Evolutionary conservation across 106 monocot species (phyloP).

Genomic region (Gastrodia elata): DNA sequence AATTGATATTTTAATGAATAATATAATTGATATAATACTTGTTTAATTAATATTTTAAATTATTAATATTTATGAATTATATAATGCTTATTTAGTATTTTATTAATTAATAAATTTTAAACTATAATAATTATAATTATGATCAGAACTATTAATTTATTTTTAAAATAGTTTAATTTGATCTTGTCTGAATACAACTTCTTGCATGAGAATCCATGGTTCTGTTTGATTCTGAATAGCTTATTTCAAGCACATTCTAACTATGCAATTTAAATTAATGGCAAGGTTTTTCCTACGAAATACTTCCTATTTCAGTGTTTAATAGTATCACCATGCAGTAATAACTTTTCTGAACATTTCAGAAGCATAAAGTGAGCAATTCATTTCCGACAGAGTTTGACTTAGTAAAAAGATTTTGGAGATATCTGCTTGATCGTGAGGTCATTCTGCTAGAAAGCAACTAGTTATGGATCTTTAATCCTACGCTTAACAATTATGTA

Average conservation of each 20-base stretch:
- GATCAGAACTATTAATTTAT: no score
- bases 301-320: background rate
- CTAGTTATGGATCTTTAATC: background rate
- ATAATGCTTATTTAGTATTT: no score
- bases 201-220: background rate
- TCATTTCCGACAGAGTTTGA: slow-evolving; percentile 57
- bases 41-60: no score
- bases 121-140: no score
- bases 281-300: background rate
- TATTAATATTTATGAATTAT: no score
- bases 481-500: background rate
- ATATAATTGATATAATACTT: no score
- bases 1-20: no score
- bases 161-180: background rate
- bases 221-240: slow-evolving; percentile 1
- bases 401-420: slow-evolving; percentile 90
- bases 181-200: background rate
- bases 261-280: background rate
- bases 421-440: slow-evolving; percentile 64
- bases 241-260: background rate
- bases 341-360: slow-evolving; percentile 17
- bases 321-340: slow-evolving; percentile 3
- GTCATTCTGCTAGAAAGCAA: slow-evolving; percentile 16
- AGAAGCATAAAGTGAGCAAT: slow-evolving; percentile 70
- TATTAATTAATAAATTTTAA: no score